phyloP scores from a whole-genome alignment of 2,329 filamentous ascomycete genomes.

The Fusarium neocosmosporiellum region DNA sequence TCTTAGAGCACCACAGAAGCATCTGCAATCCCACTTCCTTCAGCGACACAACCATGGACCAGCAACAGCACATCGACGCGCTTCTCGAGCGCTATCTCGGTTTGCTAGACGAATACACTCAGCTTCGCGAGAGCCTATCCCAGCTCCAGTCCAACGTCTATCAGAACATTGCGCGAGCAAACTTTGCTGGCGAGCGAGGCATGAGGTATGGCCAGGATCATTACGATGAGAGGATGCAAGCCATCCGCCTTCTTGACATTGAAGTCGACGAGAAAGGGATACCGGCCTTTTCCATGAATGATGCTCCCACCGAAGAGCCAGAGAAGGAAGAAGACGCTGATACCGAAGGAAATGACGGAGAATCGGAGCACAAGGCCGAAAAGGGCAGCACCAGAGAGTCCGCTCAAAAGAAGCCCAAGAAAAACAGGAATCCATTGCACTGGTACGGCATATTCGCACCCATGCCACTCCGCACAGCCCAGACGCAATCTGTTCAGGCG shows the following conservation, averaged over 20 bases:
- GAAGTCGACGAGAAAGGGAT: constrained; percentile 15
- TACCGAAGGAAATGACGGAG: neutral
- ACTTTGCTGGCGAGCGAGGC: constrained; percentile 74
- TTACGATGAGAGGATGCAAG: constrained; percentile 81
- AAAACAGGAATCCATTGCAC: constrained; percentile 58
- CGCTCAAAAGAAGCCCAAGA: constrained; percentile 29
- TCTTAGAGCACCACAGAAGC: neutral
- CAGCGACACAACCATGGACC: constrained; percentile 27
- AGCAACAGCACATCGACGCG: constrained; percentile 63
- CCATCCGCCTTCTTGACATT: constrained; percentile 57
- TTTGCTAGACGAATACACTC: constrained; percentile 75
- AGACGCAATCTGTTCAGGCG: constrained; percentile 65
- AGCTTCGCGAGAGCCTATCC: constrained; percentile 65
- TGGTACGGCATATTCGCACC: constrained; percentile 69
- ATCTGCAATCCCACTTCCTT: neutral
- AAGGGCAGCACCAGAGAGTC: constrained; percentile 14
- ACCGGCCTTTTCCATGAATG: constrained; percentile 33
- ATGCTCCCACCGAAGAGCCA: constrained; percentile 5
- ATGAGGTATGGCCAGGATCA: constrained; percentile 75
- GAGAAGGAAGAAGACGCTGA: constrained; percentile 10
- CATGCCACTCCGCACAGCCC: constrained; percentile 65
- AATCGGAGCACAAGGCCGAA: constrained; percentile 12
- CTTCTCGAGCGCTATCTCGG: constrained; percentile 74
- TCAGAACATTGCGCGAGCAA: constrained; percentile 76
- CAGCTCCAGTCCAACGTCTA: constrained; percentile 66